Conservation (phyloP, 306 rosid species). For the Rosa persica region DNA sequence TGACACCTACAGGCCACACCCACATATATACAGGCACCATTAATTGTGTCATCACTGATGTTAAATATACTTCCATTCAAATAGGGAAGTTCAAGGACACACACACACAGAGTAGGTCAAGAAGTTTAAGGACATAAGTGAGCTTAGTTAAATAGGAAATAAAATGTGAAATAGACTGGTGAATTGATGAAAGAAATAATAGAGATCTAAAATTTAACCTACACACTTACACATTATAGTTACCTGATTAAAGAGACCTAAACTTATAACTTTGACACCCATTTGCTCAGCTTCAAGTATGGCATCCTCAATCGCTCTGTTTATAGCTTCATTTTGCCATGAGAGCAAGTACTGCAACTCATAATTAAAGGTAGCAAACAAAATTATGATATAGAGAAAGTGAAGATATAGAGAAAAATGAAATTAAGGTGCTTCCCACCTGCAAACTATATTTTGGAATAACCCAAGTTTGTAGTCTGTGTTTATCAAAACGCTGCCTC, state of each 20-base stretch:
- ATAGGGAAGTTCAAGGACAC: background rate
- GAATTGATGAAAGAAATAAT: background rate
- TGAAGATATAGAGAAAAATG: background rate
- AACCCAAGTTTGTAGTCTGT: conserved; percentile 40
- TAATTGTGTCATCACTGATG: too few species aligned
- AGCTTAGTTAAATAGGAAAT: background rate
- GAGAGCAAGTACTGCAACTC: conserved; percentile 25
- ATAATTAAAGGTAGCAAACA: background rate
- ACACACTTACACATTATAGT: background rate
- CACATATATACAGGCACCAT: too few species aligned
- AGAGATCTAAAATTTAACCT: background rate
- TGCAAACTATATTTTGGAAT: conserved; percentile 33
- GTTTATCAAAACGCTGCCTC: conserved; percentile 19
- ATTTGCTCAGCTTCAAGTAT: conserved; percentile 39
- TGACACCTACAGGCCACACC: too few species aligned
- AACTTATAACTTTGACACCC: conserved; percentile 35
- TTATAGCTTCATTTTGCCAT: conserved; percentile 34
- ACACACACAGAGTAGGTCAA: too few species aligned
- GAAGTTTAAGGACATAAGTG: background rate
- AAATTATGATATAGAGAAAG: background rate
- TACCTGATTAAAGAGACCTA: conserved; percentile 49
- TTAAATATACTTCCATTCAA: too few species aligned
- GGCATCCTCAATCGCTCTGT: conserved; percentile 35
- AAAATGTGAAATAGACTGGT: background rate
- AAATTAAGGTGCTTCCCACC: background rate